Percentiles rank a stretch among this genome's conserved stretches.
These are phyloP conservation scores for Xylariomycetidae sp. DNA, from an alignment of 2,329 filamentous ascomycete species.

Conservation along the genomic window DNA sequence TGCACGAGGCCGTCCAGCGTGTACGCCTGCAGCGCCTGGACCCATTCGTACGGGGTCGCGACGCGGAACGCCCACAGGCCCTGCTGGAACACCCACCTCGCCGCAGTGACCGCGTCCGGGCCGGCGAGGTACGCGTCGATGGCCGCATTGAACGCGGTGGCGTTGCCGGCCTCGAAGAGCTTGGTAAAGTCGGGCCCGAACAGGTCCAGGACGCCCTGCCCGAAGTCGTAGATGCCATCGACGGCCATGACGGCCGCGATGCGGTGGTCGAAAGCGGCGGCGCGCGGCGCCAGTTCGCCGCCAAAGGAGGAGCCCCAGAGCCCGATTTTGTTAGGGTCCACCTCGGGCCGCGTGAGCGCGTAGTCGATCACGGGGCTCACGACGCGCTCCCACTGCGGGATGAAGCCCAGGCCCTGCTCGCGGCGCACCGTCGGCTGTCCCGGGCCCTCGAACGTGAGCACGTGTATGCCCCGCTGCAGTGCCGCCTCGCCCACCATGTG, in stretches of 20 bases:
- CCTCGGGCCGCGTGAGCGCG: conserved; percentile 7
- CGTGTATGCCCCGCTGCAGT: conserved; percentile 22
- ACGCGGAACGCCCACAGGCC: conserved; percentile 30
- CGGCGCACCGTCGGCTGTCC: conserved; percentile 14
- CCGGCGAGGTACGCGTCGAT: conserved; percentile 1
- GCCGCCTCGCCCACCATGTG: conserved; percentile 24
- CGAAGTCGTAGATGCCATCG: conserved; percentile 14
- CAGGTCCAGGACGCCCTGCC: conserved; percentile 2
- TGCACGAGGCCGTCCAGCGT: conserved; percentile 11
- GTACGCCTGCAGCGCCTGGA: conserved; percentile 5
- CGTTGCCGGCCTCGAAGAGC: conserved; percentile 12
- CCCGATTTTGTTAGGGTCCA: conserved; percentile 10
- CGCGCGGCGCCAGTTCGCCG: conserved; percentile 14
- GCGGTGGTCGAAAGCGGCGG: conserved; percentile 24
- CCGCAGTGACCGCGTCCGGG: conserved; percentile 8
- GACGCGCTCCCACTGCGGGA: conserved; percentile 14
- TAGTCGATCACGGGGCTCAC: conserved; percentile 15
- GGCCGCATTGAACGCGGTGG: conserved; percentile 8
- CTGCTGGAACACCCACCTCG: conserved; percentile 28
- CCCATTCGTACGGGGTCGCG: conserved; percentile 21
- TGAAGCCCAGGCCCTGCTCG: conserved; percentile 15
- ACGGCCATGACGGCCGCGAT: conserved; percentile 13
- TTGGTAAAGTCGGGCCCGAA: conserved; percentile 13
- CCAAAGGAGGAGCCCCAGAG: conserved; percentile 12
- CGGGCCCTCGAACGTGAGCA: conserved; percentile 18